A percentile compares a stretch with the other conserved stretches of the same genome.
Evolutionary conservation across 805 yeast species (phyloP).

Genomic region (Kluyveromyces lactis): DNA sequence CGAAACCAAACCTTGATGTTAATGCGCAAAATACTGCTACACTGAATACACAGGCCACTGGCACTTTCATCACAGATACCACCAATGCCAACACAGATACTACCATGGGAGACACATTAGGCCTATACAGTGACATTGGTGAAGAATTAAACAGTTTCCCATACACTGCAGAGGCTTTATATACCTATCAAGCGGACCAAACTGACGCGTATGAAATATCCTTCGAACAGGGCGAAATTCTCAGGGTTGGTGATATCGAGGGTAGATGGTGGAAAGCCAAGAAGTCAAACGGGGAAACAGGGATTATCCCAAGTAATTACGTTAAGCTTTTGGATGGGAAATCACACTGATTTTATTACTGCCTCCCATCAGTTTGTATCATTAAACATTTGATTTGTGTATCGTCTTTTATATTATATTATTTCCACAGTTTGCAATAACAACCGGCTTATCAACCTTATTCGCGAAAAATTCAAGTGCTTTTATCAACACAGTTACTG

Average conservation of each 20-base stretch:
- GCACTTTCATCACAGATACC: constrained; percentile 22
- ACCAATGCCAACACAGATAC: constrained; percentile 27
- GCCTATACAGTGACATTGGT: constrained; percentile 29
- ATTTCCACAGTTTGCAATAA: background rate
- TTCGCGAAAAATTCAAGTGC: no score
- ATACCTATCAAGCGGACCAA: constrained; percentile 80
- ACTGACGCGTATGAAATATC: constrained; percentile 90
- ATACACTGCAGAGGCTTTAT: constrained; percentile 78
- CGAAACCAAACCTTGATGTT: constrained; percentile 5
- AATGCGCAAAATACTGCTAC: constrained; percentile 14
- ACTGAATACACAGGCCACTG: constrained; percentile 7
- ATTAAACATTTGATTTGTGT: background rate
- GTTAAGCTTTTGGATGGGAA: constrained; percentile 59
- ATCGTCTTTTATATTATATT: background rate
- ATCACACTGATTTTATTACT: background rate
- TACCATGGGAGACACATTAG: constrained; percentile 29
- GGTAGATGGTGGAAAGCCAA: constrained; percentile 99
- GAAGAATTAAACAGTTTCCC: constrained; percentile 44
- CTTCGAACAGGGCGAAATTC: constrained; percentile 82
- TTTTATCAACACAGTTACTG: no score
- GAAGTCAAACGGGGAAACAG: constrained; percentile 82
- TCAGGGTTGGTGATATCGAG: constrained; percentile 84
- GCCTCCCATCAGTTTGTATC: background rate
- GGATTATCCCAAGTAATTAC: constrained; percentile 93
- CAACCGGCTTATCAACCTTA: background rate